phyloP scores from a whole-genome alignment of 768 basidiomycete species.

The Xerocomus potaroensis region DNA sequence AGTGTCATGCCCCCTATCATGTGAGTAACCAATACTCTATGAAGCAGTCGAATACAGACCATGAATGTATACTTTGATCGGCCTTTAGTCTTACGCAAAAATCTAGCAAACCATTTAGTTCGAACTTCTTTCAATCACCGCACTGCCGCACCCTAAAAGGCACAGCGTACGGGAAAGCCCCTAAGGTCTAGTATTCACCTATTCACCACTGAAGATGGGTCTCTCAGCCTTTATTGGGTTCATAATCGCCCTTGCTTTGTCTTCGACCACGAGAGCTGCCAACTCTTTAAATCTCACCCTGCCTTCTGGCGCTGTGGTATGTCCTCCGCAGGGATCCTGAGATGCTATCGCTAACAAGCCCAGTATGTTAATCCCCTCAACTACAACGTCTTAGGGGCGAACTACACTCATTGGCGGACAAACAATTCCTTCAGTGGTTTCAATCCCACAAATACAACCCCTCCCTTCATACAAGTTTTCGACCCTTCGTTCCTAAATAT shows the following conservation, averaged over 20 bases:
- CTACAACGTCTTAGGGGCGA: constrained; percentile 50
- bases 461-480: constrained; percentile 59
- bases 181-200: not conserved
- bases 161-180: not conserved
- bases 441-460: constrained; percentile 57
- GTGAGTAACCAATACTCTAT: no score
- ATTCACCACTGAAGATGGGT: not conserved
- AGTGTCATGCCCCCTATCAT: no score
- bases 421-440: constrained; percentile 42
- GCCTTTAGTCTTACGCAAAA: no score
- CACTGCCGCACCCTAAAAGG: not conserved
- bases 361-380: constrained; percentile 50
- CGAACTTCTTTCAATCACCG: not conserved
- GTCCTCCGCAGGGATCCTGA: not conserved
- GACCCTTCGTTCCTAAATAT: constrained; percentile 52
- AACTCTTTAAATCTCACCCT: constrained; percentile 1
- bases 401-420: constrained; percentile 35
- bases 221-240: constrained; percentile 3
- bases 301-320: constrained; percentile 23
- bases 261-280: not conserved
- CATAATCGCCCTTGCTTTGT: constrained; percentile 1
- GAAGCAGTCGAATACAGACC: no score
- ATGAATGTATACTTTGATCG: no score
- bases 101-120: no score
- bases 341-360: not conserved